Conservation (phyloP, 208 protist species). For the Phytomonas serpens region DNA sequence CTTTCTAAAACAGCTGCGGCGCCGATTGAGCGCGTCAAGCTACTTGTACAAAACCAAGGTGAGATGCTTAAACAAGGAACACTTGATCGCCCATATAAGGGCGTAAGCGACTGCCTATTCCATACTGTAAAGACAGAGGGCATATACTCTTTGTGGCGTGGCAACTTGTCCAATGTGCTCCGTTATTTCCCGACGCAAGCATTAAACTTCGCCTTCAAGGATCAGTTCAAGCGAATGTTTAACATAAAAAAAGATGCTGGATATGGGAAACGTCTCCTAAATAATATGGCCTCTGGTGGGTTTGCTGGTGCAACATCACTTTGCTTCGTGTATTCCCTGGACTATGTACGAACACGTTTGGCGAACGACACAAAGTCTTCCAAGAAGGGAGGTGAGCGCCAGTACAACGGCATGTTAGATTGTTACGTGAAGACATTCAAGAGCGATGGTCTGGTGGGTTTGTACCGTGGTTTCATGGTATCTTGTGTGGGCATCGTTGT, state of each 20-base stretch:
- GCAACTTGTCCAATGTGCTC: slow-evolving; percentile 95
- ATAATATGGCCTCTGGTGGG: slow-evolving; percentile 95
- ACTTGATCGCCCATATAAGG: slow-evolving; percentile 86
- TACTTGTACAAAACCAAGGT: slow-evolving; percentile 92
- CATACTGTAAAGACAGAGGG: slow-evolving; percentile 92
- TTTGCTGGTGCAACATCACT: slow-evolving; percentile 93
- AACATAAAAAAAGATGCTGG: slow-evolving; percentile 79
- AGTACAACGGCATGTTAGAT: slow-evolving; percentile 95
- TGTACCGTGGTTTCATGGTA: slow-evolving; percentile 96
- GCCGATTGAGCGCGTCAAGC: slow-evolving; percentile 95
- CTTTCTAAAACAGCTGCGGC: slow-evolving; percentile 91
- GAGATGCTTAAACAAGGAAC: slow-evolving; percentile 76
- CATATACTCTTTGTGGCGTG: slow-evolving; percentile 93
- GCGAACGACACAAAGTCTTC: slow-evolving; percentile 87
- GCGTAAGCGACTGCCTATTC: slow-evolving; percentile 93
- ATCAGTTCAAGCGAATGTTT: slow-evolving; percentile 94
- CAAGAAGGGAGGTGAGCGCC: slow-evolving; percentile 77
- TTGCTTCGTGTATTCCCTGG: slow-evolving; percentile 95
- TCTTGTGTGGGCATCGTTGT: slow-evolving; percentile 94
- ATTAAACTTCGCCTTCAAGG: slow-evolving; percentile 98
- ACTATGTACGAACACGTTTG: slow-evolving; percentile 96
- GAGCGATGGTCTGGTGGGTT: slow-evolving; percentile 54
- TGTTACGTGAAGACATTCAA: slow-evolving; percentile 90
- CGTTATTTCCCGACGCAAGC: slow-evolving; percentile 98
- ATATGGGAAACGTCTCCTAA: slow-evolving; percentile 81